phyloP scores from a whole-genome alignment of 2,329 filamentous ascomycete genomes.

The Karstenula rhodostoma region DNA sequence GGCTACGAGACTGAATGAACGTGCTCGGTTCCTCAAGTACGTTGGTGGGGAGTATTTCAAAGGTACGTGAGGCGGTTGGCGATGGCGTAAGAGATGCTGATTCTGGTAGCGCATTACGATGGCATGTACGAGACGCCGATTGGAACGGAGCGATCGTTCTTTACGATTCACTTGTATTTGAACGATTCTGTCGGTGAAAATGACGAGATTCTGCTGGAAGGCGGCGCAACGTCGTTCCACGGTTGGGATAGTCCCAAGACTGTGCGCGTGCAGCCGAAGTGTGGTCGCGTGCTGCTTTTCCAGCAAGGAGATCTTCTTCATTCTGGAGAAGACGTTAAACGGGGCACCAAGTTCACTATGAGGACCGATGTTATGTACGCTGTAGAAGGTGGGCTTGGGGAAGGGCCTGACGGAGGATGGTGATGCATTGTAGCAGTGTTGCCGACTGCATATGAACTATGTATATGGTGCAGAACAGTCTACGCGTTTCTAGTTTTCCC shows the following conservation, averaged over 20 bases:
- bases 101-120: constrained; percentile 68
- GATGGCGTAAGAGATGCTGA: constrained; percentile 22
- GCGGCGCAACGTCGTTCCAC: constrained; percentile 64
- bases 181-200: constrained; percentile 52
- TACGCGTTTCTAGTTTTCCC: neutral
- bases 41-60: constrained; percentile 75
- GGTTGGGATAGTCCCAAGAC: constrained; percentile 39
- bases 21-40: constrained; percentile 80
- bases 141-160: constrained; percentile 59
- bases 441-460: neutral
- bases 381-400: constrained; percentile 29
- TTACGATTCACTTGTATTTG: constrained; percentile 65
- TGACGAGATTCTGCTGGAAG: constrained; percentile 45
- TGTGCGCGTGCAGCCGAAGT: constrained; percentile 59
- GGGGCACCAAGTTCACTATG: constrained; percentile 64
- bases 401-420: neutral
- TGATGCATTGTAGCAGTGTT: neutral
- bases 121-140: constrained; percentile 67
- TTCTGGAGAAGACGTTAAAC: constrained; percentile 62
- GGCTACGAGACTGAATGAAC: constrained; percentile 68
- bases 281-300: constrained; percentile 63
- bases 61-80: constrained; percentile 34
- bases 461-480: neutral
- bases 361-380: constrained; percentile 65
- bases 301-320: constrained; percentile 64